phyloP scores from a whole-genome alignment of 2,329 filamentous ascomycete species.

The Penicillium italicum region DNA sequence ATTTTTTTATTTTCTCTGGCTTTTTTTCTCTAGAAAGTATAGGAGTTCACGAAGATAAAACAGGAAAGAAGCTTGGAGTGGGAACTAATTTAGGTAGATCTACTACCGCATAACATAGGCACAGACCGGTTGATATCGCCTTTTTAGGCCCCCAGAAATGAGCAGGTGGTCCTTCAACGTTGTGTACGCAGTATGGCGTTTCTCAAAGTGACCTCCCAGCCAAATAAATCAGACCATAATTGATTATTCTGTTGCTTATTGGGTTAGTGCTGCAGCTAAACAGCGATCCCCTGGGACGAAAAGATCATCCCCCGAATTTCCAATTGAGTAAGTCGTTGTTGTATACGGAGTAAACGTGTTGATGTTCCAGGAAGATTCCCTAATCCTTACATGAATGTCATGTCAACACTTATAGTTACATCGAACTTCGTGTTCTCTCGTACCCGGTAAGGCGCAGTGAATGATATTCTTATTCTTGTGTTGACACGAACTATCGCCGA shows the following conservation, averaged over 20 bases:
- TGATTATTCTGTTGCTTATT: not conserved
- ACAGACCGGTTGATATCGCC: not conserved
- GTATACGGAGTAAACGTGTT: not conserved
- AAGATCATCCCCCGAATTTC: not conserved
- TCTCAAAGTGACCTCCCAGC: not conserved
- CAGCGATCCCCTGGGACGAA: not conserved
- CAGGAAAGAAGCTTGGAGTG: not conserved
- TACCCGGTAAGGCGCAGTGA: not conserved
- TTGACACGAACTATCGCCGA: not conserved
- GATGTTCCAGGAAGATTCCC: not conserved
- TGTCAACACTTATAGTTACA: not conserved
- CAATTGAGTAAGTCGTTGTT: not conserved
- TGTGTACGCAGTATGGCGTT: not conserved
- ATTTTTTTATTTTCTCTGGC: not conserved
- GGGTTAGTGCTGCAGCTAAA: not conserved
- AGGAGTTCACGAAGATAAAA: not conserved
- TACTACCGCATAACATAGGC: not conserved
- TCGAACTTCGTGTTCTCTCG: not conserved
- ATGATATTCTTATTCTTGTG: not conserved
- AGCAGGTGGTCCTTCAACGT: conserved; percentile 1
- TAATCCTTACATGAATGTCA: not conserved
- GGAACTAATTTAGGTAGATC: not conserved
- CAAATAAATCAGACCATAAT: not conserved
- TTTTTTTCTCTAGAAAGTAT: not conserved
- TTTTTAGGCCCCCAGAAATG: conserved; percentile 2